Evolutionary conservation across 2,329 filamentous ascomycete species (phyloP), one percentile per base, ranked within the genome.

Genomic region (Nectriaceae sp.): DNA sequence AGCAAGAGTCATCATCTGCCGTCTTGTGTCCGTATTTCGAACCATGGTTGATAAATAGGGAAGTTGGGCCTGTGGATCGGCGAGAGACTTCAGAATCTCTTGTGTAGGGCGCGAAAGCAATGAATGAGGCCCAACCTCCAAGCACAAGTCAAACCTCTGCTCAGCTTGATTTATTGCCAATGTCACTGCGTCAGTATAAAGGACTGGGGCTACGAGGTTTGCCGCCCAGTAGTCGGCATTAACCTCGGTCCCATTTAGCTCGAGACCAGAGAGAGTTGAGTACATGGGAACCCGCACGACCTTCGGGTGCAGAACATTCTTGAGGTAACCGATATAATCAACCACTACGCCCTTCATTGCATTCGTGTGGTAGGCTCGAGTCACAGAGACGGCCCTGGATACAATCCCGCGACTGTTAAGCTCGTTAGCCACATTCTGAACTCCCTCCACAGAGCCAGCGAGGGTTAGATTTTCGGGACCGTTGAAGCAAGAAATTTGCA

Each of bases 401-500:
- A 56, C 44, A 6, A 59, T 60, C 3, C 52, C 49, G 31, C 54
- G 47, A 11, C 22, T 44, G 21, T 18, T 42, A 3, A 59, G 52
- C 38, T 59, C 56, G 21, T 37, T 19, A 4, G 56, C 42, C 11
- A 59, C 37, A 4, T 52, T 58, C 42, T 54, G 43, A 26, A 60
- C 29, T 11, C 54, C 56, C 16, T 59, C 56, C 4, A 40, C 42
- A 37, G 56, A 40, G 2, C 56, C 56, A 4, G 56, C 56, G 8
- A 59, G 56, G 10, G 56, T 60, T 2, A 59, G 40, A 3, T 59
- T 59, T 42, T 59, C 47, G 21, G 56, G 56, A 16, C 56, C 56
- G 8, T 59, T 59, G 46, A 59, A 60, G 33, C 56, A 59, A 0
- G 56, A 52, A 50, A 59, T 60, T 31, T 59, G 56, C 22, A 59